phyloP scores from a whole-genome alignment of 1,284 basidiomycete genomes.

The Puccinia horiana region DNA sequence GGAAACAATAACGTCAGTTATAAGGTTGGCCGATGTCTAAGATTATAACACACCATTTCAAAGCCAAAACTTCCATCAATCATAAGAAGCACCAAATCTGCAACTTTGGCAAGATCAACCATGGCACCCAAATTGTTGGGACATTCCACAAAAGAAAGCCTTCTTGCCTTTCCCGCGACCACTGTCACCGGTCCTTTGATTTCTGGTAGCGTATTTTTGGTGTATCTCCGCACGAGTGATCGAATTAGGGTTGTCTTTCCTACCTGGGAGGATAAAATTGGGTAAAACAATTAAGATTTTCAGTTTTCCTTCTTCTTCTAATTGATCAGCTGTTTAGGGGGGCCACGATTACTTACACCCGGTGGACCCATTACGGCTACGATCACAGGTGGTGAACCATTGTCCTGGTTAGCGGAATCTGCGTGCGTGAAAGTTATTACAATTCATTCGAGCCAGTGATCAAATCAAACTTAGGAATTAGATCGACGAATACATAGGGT shows the following conservation, averaged over 20 bases:
- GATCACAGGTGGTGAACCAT: constrained; percentile 82
- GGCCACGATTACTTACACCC: constrained; percentile 65
- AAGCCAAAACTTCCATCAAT: constrained; percentile 97
- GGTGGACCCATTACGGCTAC: constrained; percentile 96
- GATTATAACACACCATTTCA: constrained; percentile 75
- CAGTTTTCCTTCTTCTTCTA: neutral
- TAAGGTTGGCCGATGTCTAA: neutral
- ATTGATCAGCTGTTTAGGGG: neutral
- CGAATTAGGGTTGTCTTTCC: constrained; percentile 95
- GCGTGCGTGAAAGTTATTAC: constrained; percentile 27
- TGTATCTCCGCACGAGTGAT: constrained; percentile 85
- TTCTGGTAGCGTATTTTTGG: constrained; percentile 88
- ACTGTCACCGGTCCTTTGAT: constrained; percentile 93
- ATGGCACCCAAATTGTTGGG: constrained; percentile 97
- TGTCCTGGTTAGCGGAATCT: constrained; percentile 66
- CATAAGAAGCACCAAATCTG: constrained; percentile 93
- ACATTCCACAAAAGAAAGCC: constrained; percentile 94
- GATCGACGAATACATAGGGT: neutral
- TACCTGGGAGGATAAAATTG: constrained; percentile 59
- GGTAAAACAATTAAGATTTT: neutral
- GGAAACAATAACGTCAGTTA: neutral
- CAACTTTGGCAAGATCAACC: constrained; percentile 96
- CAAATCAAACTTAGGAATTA: neutral
- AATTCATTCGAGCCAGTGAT: constrained; percentile 41
- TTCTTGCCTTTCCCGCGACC: constrained; percentile 83